Evolutionary conservation across 148 eudicot species (phyloP), one percentile per base, ranked within the genome.

Genomic region (Suaeda aralocaspica): DNA sequence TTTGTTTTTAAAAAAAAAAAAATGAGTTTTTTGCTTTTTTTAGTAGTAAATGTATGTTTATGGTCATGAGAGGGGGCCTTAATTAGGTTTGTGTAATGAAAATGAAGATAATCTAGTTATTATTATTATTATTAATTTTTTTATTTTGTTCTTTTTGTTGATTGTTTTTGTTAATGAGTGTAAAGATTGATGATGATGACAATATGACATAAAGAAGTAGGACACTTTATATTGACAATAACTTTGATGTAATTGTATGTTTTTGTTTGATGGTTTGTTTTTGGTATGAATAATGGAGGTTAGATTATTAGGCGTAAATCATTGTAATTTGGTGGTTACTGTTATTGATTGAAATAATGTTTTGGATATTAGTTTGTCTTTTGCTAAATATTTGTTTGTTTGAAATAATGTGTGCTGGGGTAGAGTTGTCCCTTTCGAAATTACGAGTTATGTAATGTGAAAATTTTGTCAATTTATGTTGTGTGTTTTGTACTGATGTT

Each of bases 341-440:
- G 7, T 71, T 70, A 36, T 44, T 42, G 44, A 18, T 33, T 25
- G 36, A 41, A 26, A 42, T n/a, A 15, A 39, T 14, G n/a, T n/a
- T 72, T 52, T 64, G 63, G 48, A 24, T 52, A 24, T 26, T 56
- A 48, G 58, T 28, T n/a, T 7, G 30, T 29, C 39, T 49, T n/a
- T 59, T 44, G 66, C 59, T 33, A 26, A 53, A 16, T 31, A 44
- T 45, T 24, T 58, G 64, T 30, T 2, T 6, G 26, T 71, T 49
- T 44, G 44, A 34, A 15, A 22, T 6, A 21, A 21, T 7, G 1
- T 31, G 18, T 9, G 1, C 3, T 12, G 44, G 22, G 57, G 26
- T 30, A 21, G 41, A 51, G 62, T 41, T 52, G 75, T 64, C 75
- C 53, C 44, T 72, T 51, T 53, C 62, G 22, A 3, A 22, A 48